A percentile compares a stretch with the other conserved stretches of the same genome.
Evolutionary conservation across 805 yeast genomes (phyloP).

Genomic region (Yarrowia sp.): DNA sequence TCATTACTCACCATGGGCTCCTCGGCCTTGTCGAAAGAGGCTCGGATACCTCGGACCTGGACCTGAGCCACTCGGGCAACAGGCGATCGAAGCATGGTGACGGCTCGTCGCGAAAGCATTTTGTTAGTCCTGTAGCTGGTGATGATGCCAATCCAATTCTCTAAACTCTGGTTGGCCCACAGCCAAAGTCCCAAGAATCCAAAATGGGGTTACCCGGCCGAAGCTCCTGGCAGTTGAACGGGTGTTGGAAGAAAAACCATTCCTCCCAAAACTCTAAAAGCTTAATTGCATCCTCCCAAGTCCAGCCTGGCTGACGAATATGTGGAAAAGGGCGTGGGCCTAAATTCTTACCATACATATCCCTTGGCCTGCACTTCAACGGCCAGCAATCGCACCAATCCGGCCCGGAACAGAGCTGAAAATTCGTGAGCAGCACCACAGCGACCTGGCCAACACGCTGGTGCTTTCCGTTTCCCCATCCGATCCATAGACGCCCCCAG

Average conservation of each 20-base stretch:
- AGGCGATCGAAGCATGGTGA: slow-evolving; percentile 26
- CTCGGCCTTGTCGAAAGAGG: slow-evolving; percentile 25
- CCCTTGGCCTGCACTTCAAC: slow-evolving; percentile 9
- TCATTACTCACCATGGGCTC: slow-evolving; percentile 27
- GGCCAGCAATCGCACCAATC: slow-evolving; percentile 8
- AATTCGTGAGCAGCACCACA: slow-evolving; percentile 5
- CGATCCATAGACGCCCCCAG: slow-evolving; percentile 10
- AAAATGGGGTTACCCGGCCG: slow-evolving; percentile 21
- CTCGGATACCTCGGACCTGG: slow-evolving; percentile 24
- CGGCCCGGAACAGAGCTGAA: slow-evolving; percentile 24
- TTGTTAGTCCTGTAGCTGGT: slow-evolving; percentile 23
- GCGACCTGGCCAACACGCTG: slow-evolving; percentile 15
- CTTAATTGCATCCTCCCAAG: neutral
- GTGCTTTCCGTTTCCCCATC: slow-evolving; percentile 1
- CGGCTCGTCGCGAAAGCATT: slow-evolving; percentile 28
- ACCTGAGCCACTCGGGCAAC: slow-evolving; percentile 25
- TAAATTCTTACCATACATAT: slow-evolving; percentile 26
- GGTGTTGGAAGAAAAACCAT: neutral
- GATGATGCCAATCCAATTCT: slow-evolving; percentile 25
- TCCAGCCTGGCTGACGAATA: slow-evolving; percentile 9
- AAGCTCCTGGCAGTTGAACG: neutral
- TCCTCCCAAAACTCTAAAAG: slow-evolving; percentile 1
- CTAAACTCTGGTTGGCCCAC: slow-evolving; percentile 28
- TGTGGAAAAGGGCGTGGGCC: slow-evolving; percentile 16
- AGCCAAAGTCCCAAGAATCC: slow-evolving; percentile 15